These are phyloP conservation scores for Anastatica hierochuntica DNA, from an alignment of 345 rosid species.

Conservation along the genomic window DNA sequence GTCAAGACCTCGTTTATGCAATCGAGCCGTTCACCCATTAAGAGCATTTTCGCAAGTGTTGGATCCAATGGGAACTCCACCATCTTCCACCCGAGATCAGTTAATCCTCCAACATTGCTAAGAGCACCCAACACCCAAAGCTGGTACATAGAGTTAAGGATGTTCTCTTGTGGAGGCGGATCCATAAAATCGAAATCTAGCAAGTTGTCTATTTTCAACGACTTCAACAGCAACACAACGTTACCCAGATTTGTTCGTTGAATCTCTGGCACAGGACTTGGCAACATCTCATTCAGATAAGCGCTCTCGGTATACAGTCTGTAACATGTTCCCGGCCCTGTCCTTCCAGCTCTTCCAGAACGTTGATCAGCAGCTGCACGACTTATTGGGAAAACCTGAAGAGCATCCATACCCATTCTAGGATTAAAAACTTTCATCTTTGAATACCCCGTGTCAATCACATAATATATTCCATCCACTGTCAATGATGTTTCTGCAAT, in stretches of 20 bases:
- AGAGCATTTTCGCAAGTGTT: slow-evolving; percentile 95
- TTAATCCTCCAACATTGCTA: slow-evolving; percentile 75
- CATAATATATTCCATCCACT: slow-evolving; percentile 87
- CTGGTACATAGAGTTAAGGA: slow-evolving; percentile 97
- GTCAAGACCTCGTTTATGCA: slow-evolving; percentile 92
- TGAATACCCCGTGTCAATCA: slow-evolving; percentile 91
- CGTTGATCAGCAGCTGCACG: slow-evolving; percentile 98
- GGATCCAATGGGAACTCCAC: slow-evolving; percentile 97
- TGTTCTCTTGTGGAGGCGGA: slow-evolving; percentile 98
- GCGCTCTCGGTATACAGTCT: slow-evolving; percentile 91
- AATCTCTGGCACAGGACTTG: slow-evolving; percentile 94
- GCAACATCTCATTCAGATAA: slow-evolving; percentile 74
- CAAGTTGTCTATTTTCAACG: slow-evolving; percentile 78
- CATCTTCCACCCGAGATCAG: slow-evolving; percentile 97
- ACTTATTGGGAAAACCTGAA: slow-evolving; percentile 91
- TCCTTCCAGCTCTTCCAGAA: slow-evolving; percentile 97
- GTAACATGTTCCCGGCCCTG: slow-evolving; percentile 97
- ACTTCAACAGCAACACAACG: slow-evolving; percentile 86
- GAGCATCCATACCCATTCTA: slow-evolving; percentile 99
- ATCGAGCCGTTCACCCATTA: slow-evolving; percentile 74
- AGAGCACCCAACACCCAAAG: slow-evolving; percentile 96
- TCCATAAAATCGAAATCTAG: slow-evolving; percentile 98
- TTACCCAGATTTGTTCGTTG: slow-evolving; percentile 96
- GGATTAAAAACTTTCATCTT: slow-evolving; percentile 99
- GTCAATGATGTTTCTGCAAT: slow-evolving; percentile 97